Evolutionary conservation across 108 stramenopile species (phyloP).

Genomic region (Skeletonema costatum): DNA sequence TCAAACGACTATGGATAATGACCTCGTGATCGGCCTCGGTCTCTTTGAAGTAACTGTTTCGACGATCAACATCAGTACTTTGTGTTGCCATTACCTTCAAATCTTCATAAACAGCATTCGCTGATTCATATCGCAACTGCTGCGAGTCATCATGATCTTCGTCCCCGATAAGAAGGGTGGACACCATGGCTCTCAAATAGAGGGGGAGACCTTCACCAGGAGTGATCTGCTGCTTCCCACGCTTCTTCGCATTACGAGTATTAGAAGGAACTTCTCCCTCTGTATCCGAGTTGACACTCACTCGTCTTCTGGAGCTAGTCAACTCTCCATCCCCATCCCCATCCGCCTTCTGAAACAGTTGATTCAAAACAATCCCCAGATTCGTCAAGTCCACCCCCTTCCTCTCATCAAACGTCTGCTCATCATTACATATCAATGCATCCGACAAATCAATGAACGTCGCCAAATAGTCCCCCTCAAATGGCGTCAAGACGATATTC

Average conservation of each 20-base stretch:
- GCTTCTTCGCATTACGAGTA: constrained; percentile 1
- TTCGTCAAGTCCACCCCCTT: constrained; percentile 14
- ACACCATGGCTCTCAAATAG: constrained; percentile 27
- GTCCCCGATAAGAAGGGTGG: constrained; percentile 1
- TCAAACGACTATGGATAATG: not conserved
- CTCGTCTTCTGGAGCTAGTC: no score
- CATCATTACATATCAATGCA: constrained; percentile 11
- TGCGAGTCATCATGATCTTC: constrained; percentile 2
- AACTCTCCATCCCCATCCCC: not conserved
- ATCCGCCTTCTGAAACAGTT: constrained; percentile 12
- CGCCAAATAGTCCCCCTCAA: constrained; percentile 29
- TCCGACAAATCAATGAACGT: constrained; percentile 27
- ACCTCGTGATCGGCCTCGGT: not conserved
- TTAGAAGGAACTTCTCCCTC: not conserved
- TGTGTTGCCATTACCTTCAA: constrained; percentile 22
- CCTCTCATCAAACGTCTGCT: not conserved
- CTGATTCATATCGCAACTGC: constrained; percentile 10
- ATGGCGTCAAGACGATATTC: constrained; percentile 3
- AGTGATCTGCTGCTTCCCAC: constrained; percentile 1
- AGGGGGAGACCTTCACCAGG: constrained; percentile 22
- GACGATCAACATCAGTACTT: not conserved
- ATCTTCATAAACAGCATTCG: constrained; percentile 21
- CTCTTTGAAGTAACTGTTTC: constrained; percentile 1
- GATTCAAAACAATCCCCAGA: constrained; percentile 18
- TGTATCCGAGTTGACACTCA: no score